phyloP scores from a whole-genome alignment of 2,329 filamentous ascomycete species.

The Aspergillus costaricaensis region DNA sequence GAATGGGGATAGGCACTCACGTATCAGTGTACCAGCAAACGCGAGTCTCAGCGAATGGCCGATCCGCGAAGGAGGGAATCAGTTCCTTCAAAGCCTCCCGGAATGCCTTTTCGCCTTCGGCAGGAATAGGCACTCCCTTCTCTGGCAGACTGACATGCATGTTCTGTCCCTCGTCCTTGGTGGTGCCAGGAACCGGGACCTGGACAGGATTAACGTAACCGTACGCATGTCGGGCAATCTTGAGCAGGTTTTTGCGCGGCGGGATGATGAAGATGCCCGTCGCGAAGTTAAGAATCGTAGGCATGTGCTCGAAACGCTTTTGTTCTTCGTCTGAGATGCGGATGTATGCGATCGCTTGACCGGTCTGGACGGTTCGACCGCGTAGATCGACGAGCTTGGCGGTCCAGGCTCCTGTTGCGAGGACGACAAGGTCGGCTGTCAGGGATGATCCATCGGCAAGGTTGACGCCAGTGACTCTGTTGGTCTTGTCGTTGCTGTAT shows the following conservation, averaged over 20 bases:
- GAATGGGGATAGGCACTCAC: slow-evolving; percentile 27
- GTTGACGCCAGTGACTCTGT: slow-evolving; percentile 49
- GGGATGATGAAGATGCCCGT: slow-evolving; percentile 59
- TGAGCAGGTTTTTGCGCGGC: slow-evolving; percentile 59
- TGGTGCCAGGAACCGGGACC: slow-evolving; percentile 28
- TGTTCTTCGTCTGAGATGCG: slow-evolving; percentile 73
- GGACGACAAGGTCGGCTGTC: slow-evolving; percentile 70
- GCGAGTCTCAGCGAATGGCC: slow-evolving; percentile 63
- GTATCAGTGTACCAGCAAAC: slow-evolving; percentile 80
- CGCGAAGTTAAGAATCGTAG: slow-evolving; percentile 58
- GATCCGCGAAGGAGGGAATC: slow-evolving; percentile 60
- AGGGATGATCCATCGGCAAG: slow-evolving; percentile 55
- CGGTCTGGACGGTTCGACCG: slow-evolving; percentile 76
- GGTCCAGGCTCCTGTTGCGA: slow-evolving; percentile 89
- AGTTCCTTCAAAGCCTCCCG: slow-evolving; percentile 62
- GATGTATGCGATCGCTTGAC: slow-evolving; percentile 78
- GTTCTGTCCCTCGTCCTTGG: slow-evolving; percentile 14
- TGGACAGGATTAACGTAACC: slow-evolving; percentile 59
- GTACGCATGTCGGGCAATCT: slow-evolving; percentile 69
- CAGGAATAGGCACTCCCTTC: slow-evolving; percentile 40
- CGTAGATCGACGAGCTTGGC: slow-evolving; percentile 73
- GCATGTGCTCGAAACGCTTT: slow-evolving; percentile 62
- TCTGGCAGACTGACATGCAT: slow-evolving; percentile 45
- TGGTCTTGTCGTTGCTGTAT: neutral
- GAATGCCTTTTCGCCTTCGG: slow-evolving; percentile 63